A percentile compares a stretch with the other conserved stretches of the same genome.
Conservation (phyloP, 768 basidiomycete genomes). For the Lentinula edodes region DNA sequence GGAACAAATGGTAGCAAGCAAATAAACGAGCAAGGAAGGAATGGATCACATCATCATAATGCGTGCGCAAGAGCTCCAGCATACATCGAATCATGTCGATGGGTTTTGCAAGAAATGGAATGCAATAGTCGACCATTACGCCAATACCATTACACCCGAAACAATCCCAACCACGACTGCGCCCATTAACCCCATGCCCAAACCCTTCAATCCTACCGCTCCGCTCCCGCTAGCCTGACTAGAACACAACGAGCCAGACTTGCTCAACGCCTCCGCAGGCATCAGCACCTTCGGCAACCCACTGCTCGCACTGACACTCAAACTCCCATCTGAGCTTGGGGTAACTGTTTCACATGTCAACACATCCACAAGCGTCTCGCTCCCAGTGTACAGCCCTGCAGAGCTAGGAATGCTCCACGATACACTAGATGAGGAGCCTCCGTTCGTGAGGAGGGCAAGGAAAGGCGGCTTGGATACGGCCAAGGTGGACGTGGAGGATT, state of each 20-base stretch:
- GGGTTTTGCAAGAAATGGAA: too few species aligned
- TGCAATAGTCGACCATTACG: not conserved
- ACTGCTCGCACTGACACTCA: conserved; percentile 28
- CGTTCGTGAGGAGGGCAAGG: conserved; percentile 51
- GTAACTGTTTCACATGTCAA: conserved; percentile 38
- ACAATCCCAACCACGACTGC: not conserved
- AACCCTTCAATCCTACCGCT: not conserved
- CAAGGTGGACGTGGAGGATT: conserved; percentile 32
- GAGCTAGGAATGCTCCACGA: conserved; percentile 11
- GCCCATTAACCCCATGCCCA: conserved; percentile 5
- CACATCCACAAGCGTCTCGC: conserved; percentile 45
- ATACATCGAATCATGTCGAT: too few species aligned
- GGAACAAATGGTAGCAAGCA: too few species aligned
- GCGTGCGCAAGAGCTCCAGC: too few species aligned
- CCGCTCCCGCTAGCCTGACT: conserved; percentile 9
- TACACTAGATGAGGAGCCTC: conserved; percentile 26
- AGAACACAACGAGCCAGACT: conserved; percentile 13
- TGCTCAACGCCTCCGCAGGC: conserved; percentile 15
- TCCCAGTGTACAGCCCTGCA: conserved; percentile 39
- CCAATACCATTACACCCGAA: not conserved
- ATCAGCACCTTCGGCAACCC: conserved; percentile 41
- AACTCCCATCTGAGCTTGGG: conserved; percentile 34
- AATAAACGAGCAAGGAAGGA: too few species aligned
- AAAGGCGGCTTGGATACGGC: conserved; percentile 52
- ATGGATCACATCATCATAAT: too few species aligned